Conservation (phyloP, 2,329 filamentous ascomycete genomes). For the Onygenales sp. region DNA sequence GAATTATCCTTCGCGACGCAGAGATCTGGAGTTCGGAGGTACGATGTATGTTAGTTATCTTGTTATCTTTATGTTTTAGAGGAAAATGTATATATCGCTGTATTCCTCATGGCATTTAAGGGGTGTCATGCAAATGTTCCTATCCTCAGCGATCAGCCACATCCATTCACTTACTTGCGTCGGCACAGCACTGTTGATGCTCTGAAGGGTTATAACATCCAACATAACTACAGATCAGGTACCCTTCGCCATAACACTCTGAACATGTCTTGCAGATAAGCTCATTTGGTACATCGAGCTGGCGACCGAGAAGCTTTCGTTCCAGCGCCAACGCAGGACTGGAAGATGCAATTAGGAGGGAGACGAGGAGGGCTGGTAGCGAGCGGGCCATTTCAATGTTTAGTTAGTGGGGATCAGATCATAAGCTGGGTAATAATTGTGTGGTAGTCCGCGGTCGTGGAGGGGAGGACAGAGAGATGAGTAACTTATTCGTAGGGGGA, state of each 20-base stretch:
- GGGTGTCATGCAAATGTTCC: neutral
- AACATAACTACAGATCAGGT: neutral
- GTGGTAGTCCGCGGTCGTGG: too few relatives aligned
- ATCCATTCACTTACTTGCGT: conserved; percentile 1
- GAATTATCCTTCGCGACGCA: conserved; percentile 5
- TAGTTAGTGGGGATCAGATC: too few relatives aligned
- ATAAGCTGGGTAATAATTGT: too few relatives aligned
- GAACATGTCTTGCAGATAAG: conserved; percentile 5
- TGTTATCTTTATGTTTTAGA: neutral
- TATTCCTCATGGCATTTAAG: too few relatives aligned
- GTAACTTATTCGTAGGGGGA: too few relatives aligned
- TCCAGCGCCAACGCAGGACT: neutral
- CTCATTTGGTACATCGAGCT: neutral
- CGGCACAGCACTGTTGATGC: conserved; percentile 3
- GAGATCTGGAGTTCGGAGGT: neutral
- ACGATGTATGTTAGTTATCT: neutral
- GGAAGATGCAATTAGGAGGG: neutral
- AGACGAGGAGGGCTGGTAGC: neutral
- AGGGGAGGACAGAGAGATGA: too few relatives aligned
- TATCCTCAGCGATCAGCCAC: neutral
- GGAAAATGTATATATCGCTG: too few relatives aligned
- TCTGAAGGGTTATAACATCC: conserved; percentile 3
- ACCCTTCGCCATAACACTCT: conserved; percentile 4
- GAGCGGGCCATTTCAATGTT: neutral
- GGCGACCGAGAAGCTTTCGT: neutral